Percentiles rank a stretch among this genome's conserved stretches.
Evolutionary conservation across 164 flowering plant species (phyloP).

Genomic region (Vitis labrusca): DNA sequence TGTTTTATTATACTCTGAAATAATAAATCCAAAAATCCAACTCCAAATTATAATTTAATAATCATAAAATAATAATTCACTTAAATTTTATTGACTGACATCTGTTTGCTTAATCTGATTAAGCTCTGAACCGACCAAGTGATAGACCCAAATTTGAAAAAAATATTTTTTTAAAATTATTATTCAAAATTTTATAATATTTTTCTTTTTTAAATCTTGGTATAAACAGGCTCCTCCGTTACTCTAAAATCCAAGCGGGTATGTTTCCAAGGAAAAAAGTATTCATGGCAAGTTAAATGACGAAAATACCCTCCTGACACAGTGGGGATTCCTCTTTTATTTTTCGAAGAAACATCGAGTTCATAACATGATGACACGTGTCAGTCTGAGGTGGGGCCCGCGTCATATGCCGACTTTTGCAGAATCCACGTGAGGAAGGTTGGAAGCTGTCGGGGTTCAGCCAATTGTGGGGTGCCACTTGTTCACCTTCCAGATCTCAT

Average conservation of each 20-base stretch:
- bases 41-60: too few species aligned
- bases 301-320: background rate
- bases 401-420: slow-evolving; percentile 1
- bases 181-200: too few species aligned
- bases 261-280: slow-evolving; percentile 16
- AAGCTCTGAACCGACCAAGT: too few species aligned
- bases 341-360: slow-evolving; percentile 11
- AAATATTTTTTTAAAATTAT: too few species aligned
- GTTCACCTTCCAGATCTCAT: slow-evolving; percentile 1
- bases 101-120: too few species aligned
- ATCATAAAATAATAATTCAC: too few species aligned
- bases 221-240: too few species aligned
- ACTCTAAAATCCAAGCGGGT: slow-evolving; percentile 9
- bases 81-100: too few species aligned
- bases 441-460: background rate
- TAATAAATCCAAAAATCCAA: too few species aligned
- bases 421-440: slow-evolving; percentile 28
- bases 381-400: slow-evolving; percentile 18
- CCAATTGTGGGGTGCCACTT: slow-evolving; percentile 16
- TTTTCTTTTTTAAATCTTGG: too few species aligned
- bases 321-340: slow-evolving; percentile 3
- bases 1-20: too few species aligned
- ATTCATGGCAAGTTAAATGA: background rate
- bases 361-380: slow-evolving; percentile 24
- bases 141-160: too few species aligned